phyloP scores from a whole-genome alignment of 31 red algal species.

The Asparagopsis taxiformis region DNA sequence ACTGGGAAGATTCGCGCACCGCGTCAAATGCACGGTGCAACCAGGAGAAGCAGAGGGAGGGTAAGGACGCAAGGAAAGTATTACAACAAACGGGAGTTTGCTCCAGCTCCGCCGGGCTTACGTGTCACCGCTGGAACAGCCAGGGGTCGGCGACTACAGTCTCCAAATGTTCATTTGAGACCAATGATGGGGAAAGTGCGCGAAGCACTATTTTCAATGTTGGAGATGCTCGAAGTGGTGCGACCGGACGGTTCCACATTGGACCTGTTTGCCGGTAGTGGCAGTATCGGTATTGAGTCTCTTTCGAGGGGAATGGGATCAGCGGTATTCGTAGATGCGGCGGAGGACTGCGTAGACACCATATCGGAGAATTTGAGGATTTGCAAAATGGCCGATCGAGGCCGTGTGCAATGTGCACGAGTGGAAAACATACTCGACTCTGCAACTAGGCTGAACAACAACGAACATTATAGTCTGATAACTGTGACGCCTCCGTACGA shows the following conservation, averaged over 20 bases:
- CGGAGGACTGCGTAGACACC: conserved; percentile 57
- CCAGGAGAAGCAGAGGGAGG: conserved; percentile 11
- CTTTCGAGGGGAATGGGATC: conserved; percentile 69
- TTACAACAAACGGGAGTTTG: conserved; percentile 8
- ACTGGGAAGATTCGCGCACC: conserved; percentile 52
- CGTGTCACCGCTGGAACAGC: conserved; percentile 74
- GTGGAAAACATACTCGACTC: conserved; percentile 56
- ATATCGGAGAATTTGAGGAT: conserved; percentile 61
- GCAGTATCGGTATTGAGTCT: conserved; percentile 92
- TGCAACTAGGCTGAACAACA: conserved; percentile 15
- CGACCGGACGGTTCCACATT: conserved; percentile 42
- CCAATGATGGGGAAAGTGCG: conserved; percentile 99
- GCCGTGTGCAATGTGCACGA: conserved; percentile 45
- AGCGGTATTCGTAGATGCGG: conserved; percentile 89
- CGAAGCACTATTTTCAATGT: conserved; percentile 92
- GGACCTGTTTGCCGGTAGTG: conserved; percentile 91
- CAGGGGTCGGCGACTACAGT: conserved; percentile 68
- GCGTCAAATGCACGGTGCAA: conserved; percentile 39
- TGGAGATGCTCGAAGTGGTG: conserved; percentile 64
- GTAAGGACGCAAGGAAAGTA: conserved; percentile 60
- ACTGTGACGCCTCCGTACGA: conserved; percentile 98
- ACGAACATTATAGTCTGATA: conserved; percentile 57
- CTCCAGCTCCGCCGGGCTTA: conserved; percentile 61
- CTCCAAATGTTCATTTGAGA: conserved; percentile 88
- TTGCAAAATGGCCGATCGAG: conserved; percentile 57